Base-by-base conservation (phyloP, 108 stramenopile species). In the Fistulifera pelliculosa region DNA sequence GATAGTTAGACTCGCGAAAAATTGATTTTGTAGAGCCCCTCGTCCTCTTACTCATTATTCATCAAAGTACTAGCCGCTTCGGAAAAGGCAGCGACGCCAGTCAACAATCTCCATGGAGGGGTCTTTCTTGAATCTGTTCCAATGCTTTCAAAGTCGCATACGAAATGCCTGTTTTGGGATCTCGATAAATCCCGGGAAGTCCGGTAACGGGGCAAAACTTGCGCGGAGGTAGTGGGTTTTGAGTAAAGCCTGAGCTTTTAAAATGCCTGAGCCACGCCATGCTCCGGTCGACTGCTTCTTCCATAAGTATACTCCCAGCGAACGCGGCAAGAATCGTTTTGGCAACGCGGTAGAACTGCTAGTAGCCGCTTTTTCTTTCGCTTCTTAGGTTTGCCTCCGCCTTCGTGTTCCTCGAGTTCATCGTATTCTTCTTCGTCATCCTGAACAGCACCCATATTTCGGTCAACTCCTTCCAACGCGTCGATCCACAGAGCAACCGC, bases 201-300 rank as follows among this genome's bases (percentile, higher is more conserved):
- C 90, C 90, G 10, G 84, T 85, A 18, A 85, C 90, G 11, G 90
- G 81, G 59, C 90, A 91, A 54, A 75, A 85, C 56, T 87, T 87
- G 15, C 90, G 69, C 15, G 63, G 16, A 17, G 85, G 83, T 40
- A 70, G 58, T 31, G 25, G 47, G 31, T 54, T 14, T 14, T 16
- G n/a, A 3, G 57, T 47, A 10, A 55, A 43, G 85, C 77, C 48
- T 86, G 71, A 15, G 75, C 76, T 21, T 75, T 69, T 7, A 90
- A 71, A 82, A 87, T 17, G 66, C 75, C 63, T 61, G 55, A 8
- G 82, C 79, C 43, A 71, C 65, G 1, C 80, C 76, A 35, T 35
- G 31, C 58, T 91, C 83, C 15, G 70, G 57, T 41, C 83, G 53
- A 54, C 66, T 70, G 80, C 76, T 44, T 91, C 90, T 51, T 91